A percentile compares a stretch with the other conserved stretches of the same genome.
Conservation (phyloP, 2,329 filamentous ascomycete species). For the Botryotinia globosa region DNA sequence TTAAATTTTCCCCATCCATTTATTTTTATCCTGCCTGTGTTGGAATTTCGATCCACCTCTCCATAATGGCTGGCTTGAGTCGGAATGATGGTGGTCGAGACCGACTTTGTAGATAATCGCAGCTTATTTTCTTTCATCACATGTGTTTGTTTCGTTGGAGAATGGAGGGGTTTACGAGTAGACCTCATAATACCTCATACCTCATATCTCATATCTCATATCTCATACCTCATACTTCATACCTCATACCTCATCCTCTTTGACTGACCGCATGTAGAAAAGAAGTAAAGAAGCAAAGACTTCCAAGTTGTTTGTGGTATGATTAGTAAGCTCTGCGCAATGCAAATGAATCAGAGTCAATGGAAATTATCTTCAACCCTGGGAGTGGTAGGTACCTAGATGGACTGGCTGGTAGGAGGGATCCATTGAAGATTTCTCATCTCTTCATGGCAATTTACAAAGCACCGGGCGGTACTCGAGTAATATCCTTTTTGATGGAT, state of each 20-base stretch:
- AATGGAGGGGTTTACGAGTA: background rate
- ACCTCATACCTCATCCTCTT: background rate
- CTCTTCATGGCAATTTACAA: background rate
- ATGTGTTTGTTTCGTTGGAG: background rate
- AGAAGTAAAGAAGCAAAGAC: background rate
- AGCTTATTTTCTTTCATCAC: background rate
- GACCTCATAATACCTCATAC: background rate
- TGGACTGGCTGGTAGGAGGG: no score
- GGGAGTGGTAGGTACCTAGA: no score
- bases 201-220: background rate
- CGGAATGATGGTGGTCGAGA: background rate
- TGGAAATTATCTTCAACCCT: background rate
- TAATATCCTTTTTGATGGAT: background rate
- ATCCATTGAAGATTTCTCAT: background rate
- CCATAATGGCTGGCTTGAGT: no score
- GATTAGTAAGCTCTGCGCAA: background rate
- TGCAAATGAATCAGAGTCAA: constrained; percentile 5
- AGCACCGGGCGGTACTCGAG: no score
- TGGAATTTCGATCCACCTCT: background rate
- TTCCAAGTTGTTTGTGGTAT: background rate
- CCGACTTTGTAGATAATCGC: background rate
- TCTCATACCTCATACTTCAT: background rate
- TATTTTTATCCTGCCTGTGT: background rate
- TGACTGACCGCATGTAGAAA: background rate
- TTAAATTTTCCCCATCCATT: background rate